Conservation (phyloP, 306 rosid genomes). For the Cicer bijugum region DNA sequence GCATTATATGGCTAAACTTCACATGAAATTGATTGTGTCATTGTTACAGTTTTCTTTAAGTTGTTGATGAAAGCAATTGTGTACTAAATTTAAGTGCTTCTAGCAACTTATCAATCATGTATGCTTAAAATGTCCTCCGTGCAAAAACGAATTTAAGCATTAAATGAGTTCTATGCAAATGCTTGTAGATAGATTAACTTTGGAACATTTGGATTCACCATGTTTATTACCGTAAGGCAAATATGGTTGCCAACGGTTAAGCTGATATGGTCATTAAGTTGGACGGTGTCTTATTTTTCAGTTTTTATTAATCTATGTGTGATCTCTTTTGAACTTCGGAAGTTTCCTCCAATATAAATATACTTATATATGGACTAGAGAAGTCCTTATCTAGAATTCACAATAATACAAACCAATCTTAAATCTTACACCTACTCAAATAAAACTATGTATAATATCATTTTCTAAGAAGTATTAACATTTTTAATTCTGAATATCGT, state of each 20-base stretch:
- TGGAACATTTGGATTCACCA: not conserved
- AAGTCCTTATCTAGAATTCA: no score
- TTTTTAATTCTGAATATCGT: no score
- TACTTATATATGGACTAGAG: no score
- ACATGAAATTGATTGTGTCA: not conserved
- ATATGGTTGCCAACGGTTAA: not conserved
- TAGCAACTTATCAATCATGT: not conserved
- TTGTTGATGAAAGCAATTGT: constrained; percentile 6
- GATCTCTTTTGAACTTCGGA: no score
- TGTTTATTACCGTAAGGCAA: not conserved
- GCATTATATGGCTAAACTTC: constrained; percentile 23
- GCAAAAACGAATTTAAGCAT: not conserved
- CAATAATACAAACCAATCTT: no score
- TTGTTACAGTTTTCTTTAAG: not conserved
- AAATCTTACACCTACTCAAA: no score
- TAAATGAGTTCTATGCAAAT: not conserved
- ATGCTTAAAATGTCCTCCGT: not conserved
- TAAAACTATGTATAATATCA: no score
- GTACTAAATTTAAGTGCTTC: constrained; percentile 1
- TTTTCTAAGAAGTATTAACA: no score
- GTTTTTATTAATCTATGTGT: no score
- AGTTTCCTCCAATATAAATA: no score
- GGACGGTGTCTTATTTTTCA: not conserved
- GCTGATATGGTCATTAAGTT: not conserved
- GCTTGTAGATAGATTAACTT: not conserved